phyloP scores from a whole-genome alignment of 2,329 filamentous ascomycete genomes.

The Celoporthe dispersa region DNA sequence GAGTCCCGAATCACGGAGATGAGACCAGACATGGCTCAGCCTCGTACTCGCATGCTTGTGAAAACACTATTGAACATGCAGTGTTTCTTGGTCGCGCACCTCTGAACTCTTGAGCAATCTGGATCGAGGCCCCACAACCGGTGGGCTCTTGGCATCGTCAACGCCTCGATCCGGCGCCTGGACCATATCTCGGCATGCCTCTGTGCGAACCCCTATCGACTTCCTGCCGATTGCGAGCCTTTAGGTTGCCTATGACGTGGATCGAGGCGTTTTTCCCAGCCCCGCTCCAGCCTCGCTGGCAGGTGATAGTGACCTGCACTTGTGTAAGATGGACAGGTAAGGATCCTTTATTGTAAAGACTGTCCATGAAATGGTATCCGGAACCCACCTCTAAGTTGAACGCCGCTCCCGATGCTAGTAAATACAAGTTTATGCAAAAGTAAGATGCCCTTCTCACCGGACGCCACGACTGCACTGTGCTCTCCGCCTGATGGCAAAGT shows the following conservation, averaged over 20 bases:
- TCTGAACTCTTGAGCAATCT: background rate
- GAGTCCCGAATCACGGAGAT: background rate
- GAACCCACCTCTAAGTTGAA: background rate
- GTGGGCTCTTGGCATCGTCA: background rate
- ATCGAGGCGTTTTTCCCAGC: background rate
- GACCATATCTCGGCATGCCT: background rate
- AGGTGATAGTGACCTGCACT: background rate
- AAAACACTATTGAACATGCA: background rate
- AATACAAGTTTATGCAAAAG: background rate
- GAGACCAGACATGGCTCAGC: background rate
- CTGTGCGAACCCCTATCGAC: background rate
- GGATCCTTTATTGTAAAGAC: background rate
- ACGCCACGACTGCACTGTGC: background rate
- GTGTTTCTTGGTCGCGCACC: background rate
- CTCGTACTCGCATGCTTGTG: background rate
- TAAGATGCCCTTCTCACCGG: background rate
- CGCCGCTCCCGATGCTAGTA: background rate
- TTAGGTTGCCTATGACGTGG: background rate
- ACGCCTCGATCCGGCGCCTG: background rate
- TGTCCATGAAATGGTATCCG: background rate
- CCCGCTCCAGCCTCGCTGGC: background rate
- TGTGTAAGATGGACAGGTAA: background rate
- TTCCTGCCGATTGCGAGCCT: background rate
- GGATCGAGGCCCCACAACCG: background rate
- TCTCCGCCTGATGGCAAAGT: slow-evolving; percentile 15